These are phyloP conservation scores for Cenchrus fungigraminus DNA, from an alignment of 176 grass and related monocot species.

Conservation along the genomic window DNA sequence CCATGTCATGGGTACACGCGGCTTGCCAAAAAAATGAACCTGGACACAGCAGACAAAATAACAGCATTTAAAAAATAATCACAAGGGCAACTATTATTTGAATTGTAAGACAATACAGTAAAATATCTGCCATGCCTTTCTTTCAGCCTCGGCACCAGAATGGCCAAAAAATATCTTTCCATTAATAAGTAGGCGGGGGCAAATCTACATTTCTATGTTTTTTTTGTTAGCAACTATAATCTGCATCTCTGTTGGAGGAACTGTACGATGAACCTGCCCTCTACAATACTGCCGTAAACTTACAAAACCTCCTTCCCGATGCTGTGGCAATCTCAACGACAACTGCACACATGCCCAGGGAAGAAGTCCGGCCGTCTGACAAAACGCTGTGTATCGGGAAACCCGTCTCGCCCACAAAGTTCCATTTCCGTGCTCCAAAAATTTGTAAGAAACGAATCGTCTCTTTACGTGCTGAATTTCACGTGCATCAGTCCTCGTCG, in stretches of 20 bases:
- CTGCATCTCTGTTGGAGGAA: slow-evolving; percentile 45
- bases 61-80: slow-evolving; percentile 7
- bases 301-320: slow-evolving; percentile 63
- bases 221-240: slow-evolving; percentile 69
- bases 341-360: slow-evolving; percentile 24
- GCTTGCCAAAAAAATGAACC: too few relatives aligned
- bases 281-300: slow-evolving; percentile 64
- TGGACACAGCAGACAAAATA: too few relatives aligned
- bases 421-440: slow-evolving; percentile 43
- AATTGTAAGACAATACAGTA: slow-evolving; percentile 28
- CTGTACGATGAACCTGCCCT: slow-evolving; percentile 62
- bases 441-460: slow-evolving; percentile 50
- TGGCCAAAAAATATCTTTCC: neutral
- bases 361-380: slow-evolving; percentile 39
- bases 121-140: slow-evolving; percentile 26
- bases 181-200: slow-evolving; percentile 40
- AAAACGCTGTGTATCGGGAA: slow-evolving; percentile 51
- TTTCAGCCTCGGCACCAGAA: slow-evolving; percentile 30
- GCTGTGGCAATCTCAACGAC: slow-evolving; percentile 51
- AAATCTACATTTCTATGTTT: slow-evolving; percentile 73
- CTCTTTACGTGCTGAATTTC: slow-evolving; percentile 25
- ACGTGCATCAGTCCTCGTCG: slow-evolving; percentile 70
- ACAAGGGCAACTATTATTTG: slow-evolving; percentile 19
- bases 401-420: slow-evolving; percentile 44
- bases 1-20: too few relatives aligned